Conservation (phyloP, 345 rosid genomes). For the Syzygium grande region DNA sequence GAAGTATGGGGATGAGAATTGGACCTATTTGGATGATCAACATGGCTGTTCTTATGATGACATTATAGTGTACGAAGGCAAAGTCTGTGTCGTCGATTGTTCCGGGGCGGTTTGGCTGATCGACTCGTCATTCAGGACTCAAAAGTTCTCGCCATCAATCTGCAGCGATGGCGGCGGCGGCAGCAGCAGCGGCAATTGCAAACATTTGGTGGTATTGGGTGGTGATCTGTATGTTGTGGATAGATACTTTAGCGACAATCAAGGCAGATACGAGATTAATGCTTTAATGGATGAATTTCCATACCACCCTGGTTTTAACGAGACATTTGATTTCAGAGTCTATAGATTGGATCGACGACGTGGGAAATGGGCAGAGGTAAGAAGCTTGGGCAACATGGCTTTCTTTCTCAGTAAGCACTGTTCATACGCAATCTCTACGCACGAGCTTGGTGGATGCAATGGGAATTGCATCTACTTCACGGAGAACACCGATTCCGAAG, state of each 20-base stretch:
- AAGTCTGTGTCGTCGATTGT: constrained; percentile 5
- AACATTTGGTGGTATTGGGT: constrained; percentile 5
- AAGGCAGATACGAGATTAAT: no score
- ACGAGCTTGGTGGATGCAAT: constrained; percentile 7
- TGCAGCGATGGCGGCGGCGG: not conserved
- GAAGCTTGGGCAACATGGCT: constrained; percentile 8
- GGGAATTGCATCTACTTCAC: not conserved
- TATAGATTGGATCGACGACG: constrained; percentile 23
- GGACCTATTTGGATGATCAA: not conserved
- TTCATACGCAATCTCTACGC: constrained; percentile 7
- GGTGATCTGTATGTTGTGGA: constrained; percentile 9
- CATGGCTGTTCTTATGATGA: not conserved
- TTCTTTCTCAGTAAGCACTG: not conserved
- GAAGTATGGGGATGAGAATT: constrained; percentile 8
- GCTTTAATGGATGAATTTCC: no score
- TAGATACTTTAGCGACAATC: no score
- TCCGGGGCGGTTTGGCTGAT: not conserved
- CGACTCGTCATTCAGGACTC: constrained; percentile 1
- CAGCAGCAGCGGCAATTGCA: not conserved
- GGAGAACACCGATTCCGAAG: not conserved
- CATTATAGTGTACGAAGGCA: not conserved
- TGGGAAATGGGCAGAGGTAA: constrained; percentile 14
- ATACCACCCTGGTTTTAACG: not conserved
- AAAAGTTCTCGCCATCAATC: not conserved
- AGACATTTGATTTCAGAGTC: constrained; percentile 12